Evolutionary conservation across 2,329 filamentous ascomycete species (phyloP).

Genomic region (Fusarium sp.): DNA sequence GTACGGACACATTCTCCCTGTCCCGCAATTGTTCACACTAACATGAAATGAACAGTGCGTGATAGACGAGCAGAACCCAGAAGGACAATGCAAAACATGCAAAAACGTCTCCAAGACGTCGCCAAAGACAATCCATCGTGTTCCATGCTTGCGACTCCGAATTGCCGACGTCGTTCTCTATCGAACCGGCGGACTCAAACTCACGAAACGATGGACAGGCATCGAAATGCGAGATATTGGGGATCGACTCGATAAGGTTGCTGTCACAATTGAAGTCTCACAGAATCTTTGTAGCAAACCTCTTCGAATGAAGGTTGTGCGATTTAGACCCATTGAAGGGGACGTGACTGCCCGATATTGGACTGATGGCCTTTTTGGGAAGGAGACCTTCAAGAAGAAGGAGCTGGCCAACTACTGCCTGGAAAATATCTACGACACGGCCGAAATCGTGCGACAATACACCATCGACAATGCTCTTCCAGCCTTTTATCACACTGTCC

Average conservation of each 20-base stretch:
- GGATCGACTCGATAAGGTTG: slow-evolving; percentile 43
- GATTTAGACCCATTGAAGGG: slow-evolving; percentile 49
- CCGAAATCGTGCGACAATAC: slow-evolving; percentile 49
- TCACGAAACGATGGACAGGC: slow-evolving; percentile 56
- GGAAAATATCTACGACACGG: slow-evolving; percentile 48
- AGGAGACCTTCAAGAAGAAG: slow-evolving; percentile 40
- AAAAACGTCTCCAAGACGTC: slow-evolving; percentile 49
- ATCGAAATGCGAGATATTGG: slow-evolving; percentile 53
- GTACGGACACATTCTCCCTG: slow-evolving; percentile 2
- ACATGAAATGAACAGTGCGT: slow-evolving; percentile 47
- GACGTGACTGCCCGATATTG: slow-evolving; percentile 54
- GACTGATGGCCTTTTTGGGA: slow-evolving; percentile 43
- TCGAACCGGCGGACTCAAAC: slow-evolving; percentile 54
- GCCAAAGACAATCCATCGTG: slow-evolving; percentile 57
- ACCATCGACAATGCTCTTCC: slow-evolving; percentile 44
- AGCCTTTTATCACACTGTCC: slow-evolving; percentile 39
- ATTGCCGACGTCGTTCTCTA: slow-evolving; percentile 53
- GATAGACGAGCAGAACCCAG: slow-evolving; percentile 44
- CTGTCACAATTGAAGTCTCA: slow-evolving; percentile 50
- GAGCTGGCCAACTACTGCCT: slow-evolving; percentile 54
- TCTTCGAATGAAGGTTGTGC: slow-evolving; percentile 52
- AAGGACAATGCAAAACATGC: slow-evolving; percentile 54
- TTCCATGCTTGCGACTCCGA: slow-evolving; percentile 56
- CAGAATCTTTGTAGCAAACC: slow-evolving; percentile 51
- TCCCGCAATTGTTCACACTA: neutral